Percentiles rank a stretch among this genome's conserved stretches.
Evolutionary conservation across 768 basidiomycete genomes (phyloP).

Genomic region (Galerina marginata): DNA sequence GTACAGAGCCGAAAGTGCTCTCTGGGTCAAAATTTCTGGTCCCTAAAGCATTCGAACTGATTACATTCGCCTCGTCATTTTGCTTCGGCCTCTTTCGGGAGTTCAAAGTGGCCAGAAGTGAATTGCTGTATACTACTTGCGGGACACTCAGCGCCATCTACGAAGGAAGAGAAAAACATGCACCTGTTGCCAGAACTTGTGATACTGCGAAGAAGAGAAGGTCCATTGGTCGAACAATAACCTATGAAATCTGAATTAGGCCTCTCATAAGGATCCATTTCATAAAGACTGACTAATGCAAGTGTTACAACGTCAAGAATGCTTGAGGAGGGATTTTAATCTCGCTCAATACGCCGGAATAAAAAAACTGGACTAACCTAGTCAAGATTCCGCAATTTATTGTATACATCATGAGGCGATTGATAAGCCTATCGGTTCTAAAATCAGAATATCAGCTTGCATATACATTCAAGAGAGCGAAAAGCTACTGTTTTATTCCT

Average conservation of each 20-base stretch:
- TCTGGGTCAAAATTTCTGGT: too few relatives aligned
- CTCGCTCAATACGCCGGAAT: neutral
- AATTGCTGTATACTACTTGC: conserved; percentile 16
- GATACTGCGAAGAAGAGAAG: conserved; percentile 18
- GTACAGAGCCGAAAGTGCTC: too few relatives aligned
- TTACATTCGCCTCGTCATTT: too few relatives aligned
- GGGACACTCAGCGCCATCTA: neutral
- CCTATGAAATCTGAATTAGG: neutral
- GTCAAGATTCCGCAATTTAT: conserved; percentile 17
- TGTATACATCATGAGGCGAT: conserved; percentile 14
- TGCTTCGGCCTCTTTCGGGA: neutral
- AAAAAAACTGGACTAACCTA: conserved; percentile 1
- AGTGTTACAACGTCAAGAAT: conserved; percentile 12
- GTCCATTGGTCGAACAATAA: conserved; percentile 12
- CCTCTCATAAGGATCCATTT: neutral
- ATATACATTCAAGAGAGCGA: neutral
- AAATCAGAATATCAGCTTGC: neutral
- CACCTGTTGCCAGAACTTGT: conserved; percentile 14
- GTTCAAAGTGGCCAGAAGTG: neutral
- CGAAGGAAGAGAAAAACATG: neutral
- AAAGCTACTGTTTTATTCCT: conserved; percentile 12
- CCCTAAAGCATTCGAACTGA: too few relatives aligned
- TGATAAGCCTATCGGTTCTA: conserved; percentile 19
- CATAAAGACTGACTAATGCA: neutral
- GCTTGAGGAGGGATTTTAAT: neutral